Percentiles rank a stretch among this genome's conserved stretches.
These are phyloP conservation scores for Zoysia japonica DNA, from an alignment of 176 grass and related monocot genomes.

Conservation along the genomic window DNA sequence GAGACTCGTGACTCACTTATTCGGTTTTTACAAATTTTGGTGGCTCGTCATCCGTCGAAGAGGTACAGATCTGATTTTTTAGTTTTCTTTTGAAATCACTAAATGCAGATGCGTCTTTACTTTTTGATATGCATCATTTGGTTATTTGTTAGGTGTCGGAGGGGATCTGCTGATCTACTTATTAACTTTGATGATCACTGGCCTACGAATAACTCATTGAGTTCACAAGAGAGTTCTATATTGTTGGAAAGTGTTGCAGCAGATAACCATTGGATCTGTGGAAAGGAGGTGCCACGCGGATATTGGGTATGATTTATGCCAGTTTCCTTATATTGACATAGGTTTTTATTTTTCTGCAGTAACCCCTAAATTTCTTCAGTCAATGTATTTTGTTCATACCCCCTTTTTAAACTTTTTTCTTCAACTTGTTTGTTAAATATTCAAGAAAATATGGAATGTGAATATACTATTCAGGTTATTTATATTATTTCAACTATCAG, in stretches of 20 bases:
- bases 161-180: constrained; percentile 83
- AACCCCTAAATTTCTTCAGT: background rate
- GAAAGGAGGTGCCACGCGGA: constrained; percentile 87
- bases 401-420: constrained; percentile 1
- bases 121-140: constrained; percentile 14
- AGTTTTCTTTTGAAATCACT: constrained; percentile 16
- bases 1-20: constrained; percentile 74
- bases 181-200: constrained; percentile 92
- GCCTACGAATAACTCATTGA: constrained; percentile 68
- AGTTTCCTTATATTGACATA: constrained; percentile 3
- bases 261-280: constrained; percentile 64
- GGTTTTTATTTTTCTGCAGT: background rate
- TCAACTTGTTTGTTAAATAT: constrained; percentile 2
- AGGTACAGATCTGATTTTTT: constrained; percentile 51
- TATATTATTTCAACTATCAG: background rate
- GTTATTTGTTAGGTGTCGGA: constrained; percentile 69
- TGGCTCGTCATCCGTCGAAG: constrained; percentile 95
- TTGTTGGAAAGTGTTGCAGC: constrained; percentile 51
- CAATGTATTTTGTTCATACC: background rate
- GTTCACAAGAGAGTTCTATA: constrained; percentile 49
- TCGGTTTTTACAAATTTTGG: constrained; percentile 95
- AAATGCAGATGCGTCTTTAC: constrained; percentile 14
- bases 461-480: background rate
- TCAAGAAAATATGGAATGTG: background rate
- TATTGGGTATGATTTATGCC: constrained; percentile 66